Evolutionary conservation across 352 stramenopile genomes (phyloP), one percentile per base, ranked within the genome.

Genomic region (Discostella stelligera): DNA sequence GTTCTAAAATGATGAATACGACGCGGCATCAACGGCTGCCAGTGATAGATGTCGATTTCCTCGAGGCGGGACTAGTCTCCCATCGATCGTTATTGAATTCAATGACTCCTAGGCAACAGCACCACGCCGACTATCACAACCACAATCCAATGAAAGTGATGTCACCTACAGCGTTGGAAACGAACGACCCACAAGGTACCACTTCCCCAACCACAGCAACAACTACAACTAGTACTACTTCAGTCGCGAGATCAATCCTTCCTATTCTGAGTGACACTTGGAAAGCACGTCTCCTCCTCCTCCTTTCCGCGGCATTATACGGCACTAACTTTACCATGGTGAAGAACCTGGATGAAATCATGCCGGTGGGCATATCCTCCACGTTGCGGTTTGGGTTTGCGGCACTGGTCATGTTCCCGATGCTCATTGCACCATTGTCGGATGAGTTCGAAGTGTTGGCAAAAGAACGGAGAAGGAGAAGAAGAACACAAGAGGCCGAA

Each of bases 311-410:
- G 18, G 83, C 84, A 25, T 55, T 92, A 10, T 92, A 92, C 73
- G 87, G 84, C 16, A 91, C 84, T 0, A 91, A 91, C 48, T 92
- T 91, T 79, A 80, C 83, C 2, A 55, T 85, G 16, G 84, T 92
- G 10, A 92, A 92, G 50, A 53, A 86, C 20, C 74, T 92, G n/a
- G 80, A 84, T 52, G 72, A 85, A 44, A 67, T 46, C 4, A 77
- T 92, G 27, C 76, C 82, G 20, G 74, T 91, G 3, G 80, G 79
- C 10, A 66, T 88, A 13, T 61, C 48, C 37, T 66, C 68, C 4
- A 76, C 83, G 10, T 39, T 92, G 16, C 66, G 87, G 21, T 92
- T 92, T 74, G 83, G 74, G 21, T 54, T 90, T 30, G 87, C 87
- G 8, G 59, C 78, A 10, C 52, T 91, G 11, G 74, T 65, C 7